Evolutionary conservation across 768 basidiomycete species (phyloP).

Genomic region (Kwoniella newhampshirensis): DNA sequence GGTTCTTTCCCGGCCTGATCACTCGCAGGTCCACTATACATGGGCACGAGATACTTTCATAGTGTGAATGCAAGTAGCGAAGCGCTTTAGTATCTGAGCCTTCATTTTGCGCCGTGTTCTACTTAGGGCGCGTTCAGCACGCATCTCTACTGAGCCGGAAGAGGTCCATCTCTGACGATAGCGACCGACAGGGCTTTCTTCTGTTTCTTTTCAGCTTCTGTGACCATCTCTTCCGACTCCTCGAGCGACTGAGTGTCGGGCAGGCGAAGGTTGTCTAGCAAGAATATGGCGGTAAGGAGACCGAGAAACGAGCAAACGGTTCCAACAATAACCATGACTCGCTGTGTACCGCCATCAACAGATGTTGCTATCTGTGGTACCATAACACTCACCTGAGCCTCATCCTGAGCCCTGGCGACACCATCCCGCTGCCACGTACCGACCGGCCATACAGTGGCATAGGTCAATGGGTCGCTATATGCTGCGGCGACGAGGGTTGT

Average conservation of each 20-base stretch:
- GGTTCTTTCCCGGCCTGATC: no score
- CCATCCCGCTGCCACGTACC: conserved; percentile 42
- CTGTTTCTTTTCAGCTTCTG: conserved; percentile 13
- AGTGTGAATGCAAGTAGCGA: no score
- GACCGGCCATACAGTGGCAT: conserved; percentile 29
- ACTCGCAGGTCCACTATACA: no score
- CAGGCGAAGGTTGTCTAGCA: conserved; percentile 32
- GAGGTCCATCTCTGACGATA: conserved; percentile 4
- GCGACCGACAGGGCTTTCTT: conserved; percentile 7
- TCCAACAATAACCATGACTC: conserved; percentile 40
- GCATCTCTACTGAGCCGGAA: conserved; percentile 8
- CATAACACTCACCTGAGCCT: conserved; percentile 39
- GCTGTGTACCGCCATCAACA: no score
- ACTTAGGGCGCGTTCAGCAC: no score
- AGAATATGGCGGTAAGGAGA: conserved; percentile 25
- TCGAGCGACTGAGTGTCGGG: conserved; percentile 36
- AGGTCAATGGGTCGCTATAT: conserved; percentile 43
- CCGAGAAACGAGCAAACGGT: conserved; percentile 23
- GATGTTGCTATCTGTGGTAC: no score
- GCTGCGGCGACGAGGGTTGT: conserved; percentile 37
- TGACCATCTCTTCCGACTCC: conserved; percentile 23
- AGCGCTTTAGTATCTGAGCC: no score
- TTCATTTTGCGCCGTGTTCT: no score
- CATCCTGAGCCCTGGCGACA: conserved; percentile 49
- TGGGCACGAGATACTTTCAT: no score